Evolutionary conservation across 1,284 basidiomycete genomes (phyloP).

Genomic region (Austroboletus niveus): DNA sequence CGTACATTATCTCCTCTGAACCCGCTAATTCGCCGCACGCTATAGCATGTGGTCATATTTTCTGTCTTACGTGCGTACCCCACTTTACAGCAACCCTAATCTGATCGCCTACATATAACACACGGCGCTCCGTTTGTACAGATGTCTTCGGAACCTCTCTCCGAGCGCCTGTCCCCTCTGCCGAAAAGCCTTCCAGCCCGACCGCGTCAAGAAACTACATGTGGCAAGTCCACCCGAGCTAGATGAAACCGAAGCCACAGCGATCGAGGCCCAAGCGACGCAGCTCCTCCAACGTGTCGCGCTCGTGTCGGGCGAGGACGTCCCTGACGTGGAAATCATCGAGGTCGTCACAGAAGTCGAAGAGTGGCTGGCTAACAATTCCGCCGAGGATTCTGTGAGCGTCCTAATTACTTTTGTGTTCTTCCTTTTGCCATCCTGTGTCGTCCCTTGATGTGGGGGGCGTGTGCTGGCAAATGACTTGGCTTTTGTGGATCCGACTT

Average conservation of each 20-base stretch:
- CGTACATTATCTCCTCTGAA: conserved; percentile 46
- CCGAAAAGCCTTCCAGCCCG: conserved; percentile 52
- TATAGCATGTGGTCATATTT: conserved; percentile 69
- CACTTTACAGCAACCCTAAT: conserved; percentile 1
- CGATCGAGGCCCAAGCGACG: conserved; percentile 30
- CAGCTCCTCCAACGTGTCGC: conserved; percentile 48
- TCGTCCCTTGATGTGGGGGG: not conserved
- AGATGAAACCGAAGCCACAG: conserved; percentile 29
- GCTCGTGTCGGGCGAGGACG: conserved; percentile 43
- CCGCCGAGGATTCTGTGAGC: conserved; percentile 34
- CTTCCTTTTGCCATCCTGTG: not conserved
- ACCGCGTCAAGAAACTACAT: conserved; percentile 58
- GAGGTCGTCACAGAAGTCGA: conserved; percentile 46
- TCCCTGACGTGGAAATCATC: conserved; percentile 41
- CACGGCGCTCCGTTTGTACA: conserved; percentile 18
- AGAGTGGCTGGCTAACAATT: conserved; percentile 40
- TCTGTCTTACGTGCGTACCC: conserved; percentile 56
- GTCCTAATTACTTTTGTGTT: not conserved
- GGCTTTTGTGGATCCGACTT: conserved; percentile 16
- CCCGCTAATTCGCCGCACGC: conserved; percentile 53
- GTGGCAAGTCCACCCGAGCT: conserved; percentile 46
- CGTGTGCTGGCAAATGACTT: not conserved
- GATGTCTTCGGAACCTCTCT: conserved; percentile 49
- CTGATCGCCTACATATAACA: conserved; percentile 11
- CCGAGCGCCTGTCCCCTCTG: conserved; percentile 63